phyloP scores from a whole-genome alignment of 148 eudicot genomes.

The Suaeda aralocaspica region DNA sequence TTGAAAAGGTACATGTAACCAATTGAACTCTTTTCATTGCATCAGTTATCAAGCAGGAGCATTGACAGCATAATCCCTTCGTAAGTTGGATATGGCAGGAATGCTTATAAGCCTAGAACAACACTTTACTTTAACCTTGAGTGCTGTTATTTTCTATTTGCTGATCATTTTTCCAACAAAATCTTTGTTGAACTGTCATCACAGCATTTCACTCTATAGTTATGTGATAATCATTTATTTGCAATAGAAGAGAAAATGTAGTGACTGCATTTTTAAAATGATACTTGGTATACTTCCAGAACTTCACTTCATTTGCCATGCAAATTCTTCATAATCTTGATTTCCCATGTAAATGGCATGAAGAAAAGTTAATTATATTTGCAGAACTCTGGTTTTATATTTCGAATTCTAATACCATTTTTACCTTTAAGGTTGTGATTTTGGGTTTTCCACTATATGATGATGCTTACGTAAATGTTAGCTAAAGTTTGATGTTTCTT shows the following conservation, averaged over 20 bases:
- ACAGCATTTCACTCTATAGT: not conserved
- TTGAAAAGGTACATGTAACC: slow-evolving; percentile 56
- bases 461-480: too few species aligned
- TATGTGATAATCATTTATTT: not conserved
- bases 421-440: not conserved
- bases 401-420: not conserved
- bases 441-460: too few species aligned
- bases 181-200: not conserved
- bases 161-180: not conserved
- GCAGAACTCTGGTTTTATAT: not conserved
- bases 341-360: not conserved
- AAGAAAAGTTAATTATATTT: not conserved
- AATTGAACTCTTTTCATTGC: not conserved
- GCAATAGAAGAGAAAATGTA: not conserved
- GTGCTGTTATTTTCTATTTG: not conserved
- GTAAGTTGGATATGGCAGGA: not conserved
- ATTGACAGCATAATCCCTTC: not conserved
- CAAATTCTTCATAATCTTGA: not conserved
- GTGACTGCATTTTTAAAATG: not conserved
- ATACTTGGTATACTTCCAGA: not conserved
- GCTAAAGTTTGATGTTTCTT: not conserved
- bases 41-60: not conserved
- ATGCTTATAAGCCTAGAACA: too few species aligned
- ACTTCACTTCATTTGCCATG: not conserved
- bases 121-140: not conserved